Evolutionary conservation across 345 rosid genomes (phyloP), one percentile per base, ranked within the genome.

Genomic region (Adansonia digitata): DNA sequence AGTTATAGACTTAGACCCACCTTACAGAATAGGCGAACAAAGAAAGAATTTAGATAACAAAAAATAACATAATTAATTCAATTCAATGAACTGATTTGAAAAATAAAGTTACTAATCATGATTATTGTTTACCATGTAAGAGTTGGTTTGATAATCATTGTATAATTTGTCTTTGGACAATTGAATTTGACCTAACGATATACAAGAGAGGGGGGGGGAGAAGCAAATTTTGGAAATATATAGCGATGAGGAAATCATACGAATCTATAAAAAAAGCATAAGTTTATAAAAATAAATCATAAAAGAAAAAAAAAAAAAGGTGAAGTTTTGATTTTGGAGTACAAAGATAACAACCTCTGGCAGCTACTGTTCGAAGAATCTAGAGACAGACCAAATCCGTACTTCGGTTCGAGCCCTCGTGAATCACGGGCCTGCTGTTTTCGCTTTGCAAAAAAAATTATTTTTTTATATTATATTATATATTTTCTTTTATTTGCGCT

Each of bases 231-330:
- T 49, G 51, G 35, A 83, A 67, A 67, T 15, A 67, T 1, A 17
- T 37, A 26, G 72, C n/a, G 45, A 24, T n/a, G 35, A 27, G 22
- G 57, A 65, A 74, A 77, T 73, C 74, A 73, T 74, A 62, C 73
- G 75, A 52, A 48, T 67, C 46, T 69, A n/a, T n/a, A 15, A 12
- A 42, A 20, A 7, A 5, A 7, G 27, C n/a, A 8, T 24, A 29
- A 53, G 27, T 17, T 43, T 43, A 43, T 43, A 43, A 43, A 8
- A 43, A 43, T 7, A 0, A 43, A 43, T 5, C 2, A 1, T 40
- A 5, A 42, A 6, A 43, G 9, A 10, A 9, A 43, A 7, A 43
- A 43, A 7, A 43, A 13, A 43, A 7, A 7, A 13, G 1, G 46
- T 43, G 11, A 10, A 8, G 12, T 43, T 48, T 48, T 2, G 14